Percentiles rank a stretch among this genome's conserved stretches.
Evolutionary conservation across 768 basidiomycete species (phyloP).

Genomic region (Panaeolus cyanescens): DNA sequence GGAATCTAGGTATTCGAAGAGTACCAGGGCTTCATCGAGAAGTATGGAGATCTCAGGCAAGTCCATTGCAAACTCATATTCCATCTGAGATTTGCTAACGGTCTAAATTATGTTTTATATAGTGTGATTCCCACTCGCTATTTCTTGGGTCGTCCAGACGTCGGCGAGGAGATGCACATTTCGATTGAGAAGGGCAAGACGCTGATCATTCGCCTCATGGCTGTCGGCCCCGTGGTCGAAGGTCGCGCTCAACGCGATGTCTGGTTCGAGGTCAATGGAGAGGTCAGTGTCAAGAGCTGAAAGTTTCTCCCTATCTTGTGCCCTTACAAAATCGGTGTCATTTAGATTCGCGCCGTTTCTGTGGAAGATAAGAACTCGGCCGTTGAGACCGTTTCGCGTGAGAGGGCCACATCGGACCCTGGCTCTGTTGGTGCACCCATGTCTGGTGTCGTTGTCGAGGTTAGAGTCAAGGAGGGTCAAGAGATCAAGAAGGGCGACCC

Average conservation of each 20-base stretch:
- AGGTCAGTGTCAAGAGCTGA: conserved; percentile 48
- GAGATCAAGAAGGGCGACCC: conserved; percentile 99
- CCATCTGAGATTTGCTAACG: conserved; percentile 10
- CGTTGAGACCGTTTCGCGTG: conserved; percentile 90
- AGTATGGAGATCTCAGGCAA: conserved; percentile 92
- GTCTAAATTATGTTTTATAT: conserved; percentile 13
- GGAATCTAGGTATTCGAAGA: conserved; percentile 87
- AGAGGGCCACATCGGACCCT: conserved; percentile 91
- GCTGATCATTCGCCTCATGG: conserved; percentile 94
- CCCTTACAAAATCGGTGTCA: conserved; percentile 15
- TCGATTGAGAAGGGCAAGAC: conserved; percentile 97
- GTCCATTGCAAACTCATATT: conserved; percentile 19
- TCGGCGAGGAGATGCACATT: conserved; percentile 96
- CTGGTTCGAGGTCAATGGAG: conserved; percentile 98
- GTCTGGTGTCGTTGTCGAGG: conserved; percentile 98
- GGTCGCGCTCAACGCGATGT: conserved; percentile 93
- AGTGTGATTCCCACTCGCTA: conserved; percentile 96
- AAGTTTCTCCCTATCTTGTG: conserved; percentile 7
- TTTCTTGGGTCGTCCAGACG: conserved; percentile 90
- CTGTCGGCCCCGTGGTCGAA: conserved; percentile 90
- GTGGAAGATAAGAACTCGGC: conserved; percentile 98
- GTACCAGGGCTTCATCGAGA: conserved; percentile 92
- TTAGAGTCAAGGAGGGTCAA: conserved; percentile 95
- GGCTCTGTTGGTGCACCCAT: conserved; percentile 98
- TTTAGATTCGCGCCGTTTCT: conserved; percentile 88